Conservation (phyloP, 768 basidiomycete genomes). For the Boletus reticuloceps region DNA sequence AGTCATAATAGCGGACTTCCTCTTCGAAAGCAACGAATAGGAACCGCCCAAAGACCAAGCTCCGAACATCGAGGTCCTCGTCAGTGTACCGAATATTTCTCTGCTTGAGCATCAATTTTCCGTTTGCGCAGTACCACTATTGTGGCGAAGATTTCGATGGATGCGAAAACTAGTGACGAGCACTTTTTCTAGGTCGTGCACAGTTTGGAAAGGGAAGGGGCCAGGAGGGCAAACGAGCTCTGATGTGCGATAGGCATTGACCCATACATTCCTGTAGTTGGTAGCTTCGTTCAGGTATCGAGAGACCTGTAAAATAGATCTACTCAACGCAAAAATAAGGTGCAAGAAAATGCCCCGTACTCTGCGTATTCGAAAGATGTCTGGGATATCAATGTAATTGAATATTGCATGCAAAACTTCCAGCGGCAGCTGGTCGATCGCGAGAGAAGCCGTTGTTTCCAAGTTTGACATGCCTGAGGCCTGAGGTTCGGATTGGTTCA, state of each 20-base stretch:
- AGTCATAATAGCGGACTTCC: conserved; percentile 14
- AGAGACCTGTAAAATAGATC: background rate
- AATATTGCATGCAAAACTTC: background rate
- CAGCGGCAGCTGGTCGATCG: background rate
- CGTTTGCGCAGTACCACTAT: background rate
- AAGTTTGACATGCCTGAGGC: background rate
- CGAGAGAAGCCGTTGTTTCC: background rate
- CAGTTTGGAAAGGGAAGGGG: too few species aligned
- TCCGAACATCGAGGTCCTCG: too few species aligned
- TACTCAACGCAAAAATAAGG: too few species aligned
- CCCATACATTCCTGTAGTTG: background rate
- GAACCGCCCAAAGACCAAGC: conserved; percentile 16
- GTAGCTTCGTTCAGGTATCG: background rate
- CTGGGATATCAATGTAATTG: background rate
- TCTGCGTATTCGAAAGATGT: too few species aligned
- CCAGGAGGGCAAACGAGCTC: too few species aligned
- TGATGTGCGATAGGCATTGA: too few species aligned
- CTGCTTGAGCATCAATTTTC: background rate
- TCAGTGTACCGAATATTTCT: conserved; percentile 6
- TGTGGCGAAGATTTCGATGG: too few species aligned
- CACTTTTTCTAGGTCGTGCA: too few species aligned
- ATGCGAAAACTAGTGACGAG: too few species aligned
- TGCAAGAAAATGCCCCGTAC: too few species aligned
- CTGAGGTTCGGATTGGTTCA: too few species aligned
- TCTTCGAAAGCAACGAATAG: conserved; percentile 14